These are phyloP conservation scores for Apiospora kogelbergensis DNA, from an alignment of 2,329 filamentous ascomycete genomes.

Conservation along the genomic window DNA sequence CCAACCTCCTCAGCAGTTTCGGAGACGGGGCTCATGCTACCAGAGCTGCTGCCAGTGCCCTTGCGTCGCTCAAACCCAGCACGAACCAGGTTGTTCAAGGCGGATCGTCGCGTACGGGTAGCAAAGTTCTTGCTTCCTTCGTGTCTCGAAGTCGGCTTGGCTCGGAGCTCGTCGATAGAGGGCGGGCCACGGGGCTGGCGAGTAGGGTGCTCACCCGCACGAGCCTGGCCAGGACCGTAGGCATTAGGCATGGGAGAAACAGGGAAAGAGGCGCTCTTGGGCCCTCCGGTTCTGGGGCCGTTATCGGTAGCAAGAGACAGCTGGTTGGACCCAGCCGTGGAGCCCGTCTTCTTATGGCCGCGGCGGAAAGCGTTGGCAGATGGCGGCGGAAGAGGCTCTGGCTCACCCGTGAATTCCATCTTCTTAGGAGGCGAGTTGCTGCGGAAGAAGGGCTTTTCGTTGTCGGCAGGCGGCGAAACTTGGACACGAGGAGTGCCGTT, in stretches of 20 bases:
- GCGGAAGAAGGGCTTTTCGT: constrained; percentile 52
- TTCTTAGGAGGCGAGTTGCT: constrained; percentile 67
- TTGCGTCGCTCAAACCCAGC: constrained; percentile 86
- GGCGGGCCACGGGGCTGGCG: constrained; percentile 93
- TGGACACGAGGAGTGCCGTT: constrained; percentile 70
- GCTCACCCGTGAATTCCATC: constrained; percentile 67
- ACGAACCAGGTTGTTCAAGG: constrained; percentile 86
- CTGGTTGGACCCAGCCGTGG: constrained; percentile 68
- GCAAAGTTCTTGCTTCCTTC: constrained; percentile 99
- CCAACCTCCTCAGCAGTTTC: constrained; percentile 71
- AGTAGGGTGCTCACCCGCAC: constrained; percentile 90
- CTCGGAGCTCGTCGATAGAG: constrained; percentile 83
- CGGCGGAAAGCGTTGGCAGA: constrained; percentile 91
- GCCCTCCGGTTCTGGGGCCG: constrained; percentile 60
- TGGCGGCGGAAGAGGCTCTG: constrained; percentile 74
- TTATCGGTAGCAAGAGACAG: constrained; percentile 46
- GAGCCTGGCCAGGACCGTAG: constrained; percentile 89
- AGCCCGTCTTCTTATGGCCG: constrained; percentile 80
- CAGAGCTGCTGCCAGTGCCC: constrained; percentile 65
- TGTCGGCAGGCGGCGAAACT: constrained; percentile 72
- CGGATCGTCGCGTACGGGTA: constrained; percentile 85
- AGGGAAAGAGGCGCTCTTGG: constrained; percentile 79
- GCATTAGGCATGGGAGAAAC: constrained; percentile 72
- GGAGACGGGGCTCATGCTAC: constrained; percentile 86
- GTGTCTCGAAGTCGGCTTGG: constrained; percentile 86